Base-by-base conservation (phyloP, 305 asterid species). In the Fraxinus angustifolia region DNA sequence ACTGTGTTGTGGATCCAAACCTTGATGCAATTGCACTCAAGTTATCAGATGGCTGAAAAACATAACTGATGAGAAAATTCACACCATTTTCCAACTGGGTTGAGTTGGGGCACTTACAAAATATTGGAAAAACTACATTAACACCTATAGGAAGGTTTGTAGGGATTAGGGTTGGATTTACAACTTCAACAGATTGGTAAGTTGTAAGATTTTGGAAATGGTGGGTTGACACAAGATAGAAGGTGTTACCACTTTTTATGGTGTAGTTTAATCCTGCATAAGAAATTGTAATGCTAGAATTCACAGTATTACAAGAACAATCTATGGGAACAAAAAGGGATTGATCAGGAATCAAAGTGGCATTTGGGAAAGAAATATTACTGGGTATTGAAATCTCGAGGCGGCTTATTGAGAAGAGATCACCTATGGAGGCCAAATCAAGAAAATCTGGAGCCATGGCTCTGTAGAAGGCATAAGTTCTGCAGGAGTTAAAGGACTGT, bases 381-480 rank as follows among this genome's bases (percentile, higher is more conserved):
- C 96, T 93, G 1, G 98, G 92, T 0, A 62, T 81, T 0, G 98
- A 84, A 5, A 96, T 96, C 91, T 79, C 79, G 75, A 84, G 88
- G 6, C 99, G 92, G 88, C 97, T 93, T 75, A 91, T 84, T 14
- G 96, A 84, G 90, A 96, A 94, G 35, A 94, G 96, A 35, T 94
- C 98, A 35, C 91, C 93, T n/a, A 96, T 81, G 84, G 95, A 81
- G 79, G 98, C 99, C 19, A 96, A 78, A 74, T 94, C 93, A 62
- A 89, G 91, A 50, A 82, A 90, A n/a, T 81, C 74, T 3, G 98
- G 99, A 3, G 91, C 10, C 21, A 10, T 21, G 60, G 98, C 90
- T 80, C 97, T 82, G 96, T 84, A 96, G 45, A 86, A 82, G 50
- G 80, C 97, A 65, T 90, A 96, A 58, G 99, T 90, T 62, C 85